These are phyloP conservation scores for Fusarium ramigenum DNA, from an alignment of 2,329 filamentous ascomycete species.

Conservation along the genomic window DNA sequence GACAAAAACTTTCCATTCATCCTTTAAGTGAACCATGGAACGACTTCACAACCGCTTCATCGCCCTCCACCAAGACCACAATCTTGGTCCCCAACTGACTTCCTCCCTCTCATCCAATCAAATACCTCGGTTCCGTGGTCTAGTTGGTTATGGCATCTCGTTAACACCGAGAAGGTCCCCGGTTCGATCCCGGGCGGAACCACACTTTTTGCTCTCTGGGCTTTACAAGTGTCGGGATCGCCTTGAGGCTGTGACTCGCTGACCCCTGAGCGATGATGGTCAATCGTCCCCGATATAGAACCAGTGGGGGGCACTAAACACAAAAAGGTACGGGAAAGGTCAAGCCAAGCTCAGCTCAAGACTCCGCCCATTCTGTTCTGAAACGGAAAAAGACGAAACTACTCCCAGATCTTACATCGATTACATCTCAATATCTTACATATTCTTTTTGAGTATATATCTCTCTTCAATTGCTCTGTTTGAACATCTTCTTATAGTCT, in stretches of 20 bases:
- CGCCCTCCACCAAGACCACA: rapidly evolving
- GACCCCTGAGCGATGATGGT: constrained; percentile 25
- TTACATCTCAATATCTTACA: background rate
- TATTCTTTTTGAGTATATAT: background rate
- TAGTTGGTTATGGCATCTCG: constrained; percentile 25
- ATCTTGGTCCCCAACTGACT: background rate
- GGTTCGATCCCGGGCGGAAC: constrained; percentile 20
- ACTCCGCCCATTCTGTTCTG: constrained; percentile 13
- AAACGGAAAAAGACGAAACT: constrained; percentile 13
- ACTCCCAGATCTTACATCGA: constrained; percentile 20
- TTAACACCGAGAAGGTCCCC: constrained; percentile 21
- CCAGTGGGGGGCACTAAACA: constrained; percentile 9
- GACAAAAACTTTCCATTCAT: background rate
- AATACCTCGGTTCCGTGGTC: constrained; percentile 1
- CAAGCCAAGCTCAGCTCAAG: constrained; percentile 15
- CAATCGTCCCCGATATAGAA: constrained; percentile 17
- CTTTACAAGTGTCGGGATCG: background rate
- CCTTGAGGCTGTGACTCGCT: constrained; percentile 8
- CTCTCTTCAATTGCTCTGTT: constrained; percentile 7
- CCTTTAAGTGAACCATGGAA: background rate
- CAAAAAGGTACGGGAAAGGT: background rate
- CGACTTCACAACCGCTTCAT: background rate
- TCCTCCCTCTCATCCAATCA: background rate
- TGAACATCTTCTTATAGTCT: background rate
- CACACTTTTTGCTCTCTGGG: background rate